These are phyloP conservation scores for Podospora sp. DNA, from an alignment of 495 filamentous ascomycete genomes.

Conservation along the genomic window DNA sequence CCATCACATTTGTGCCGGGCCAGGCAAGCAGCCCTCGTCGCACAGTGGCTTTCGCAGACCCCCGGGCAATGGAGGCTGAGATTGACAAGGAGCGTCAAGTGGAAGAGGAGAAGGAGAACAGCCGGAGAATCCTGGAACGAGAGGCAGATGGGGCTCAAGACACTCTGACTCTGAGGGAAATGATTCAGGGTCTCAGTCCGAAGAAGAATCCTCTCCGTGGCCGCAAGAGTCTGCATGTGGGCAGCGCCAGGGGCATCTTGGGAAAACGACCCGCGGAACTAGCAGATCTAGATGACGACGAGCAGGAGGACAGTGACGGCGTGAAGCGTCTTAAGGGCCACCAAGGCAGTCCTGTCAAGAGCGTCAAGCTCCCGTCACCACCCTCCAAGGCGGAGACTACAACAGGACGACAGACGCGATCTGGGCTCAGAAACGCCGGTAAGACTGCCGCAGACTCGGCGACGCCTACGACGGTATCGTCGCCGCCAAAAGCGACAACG, in stretches of 20 bases:
- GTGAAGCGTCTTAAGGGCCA: conserved; percentile 71
- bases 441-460: conserved; percentile 16
- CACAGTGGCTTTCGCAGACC: conserved; percentile 67
- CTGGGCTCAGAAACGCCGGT: conserved; percentile 46
- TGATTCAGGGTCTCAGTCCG: conserved; percentile 76
- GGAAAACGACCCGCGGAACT: conserved; percentile 76
- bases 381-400: conserved; percentile 65
- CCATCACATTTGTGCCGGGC: conserved; percentile 61
- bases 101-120: conserved; percentile 65
- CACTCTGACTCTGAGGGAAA: conserved; percentile 68
- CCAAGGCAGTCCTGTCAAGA: conserved; percentile 77
- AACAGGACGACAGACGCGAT: conserved; percentile 58
- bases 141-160: conserved; percentile 50
- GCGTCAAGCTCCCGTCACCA: conserved; percentile 66
- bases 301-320: conserved; percentile 62
- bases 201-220: conserved; percentile 69
- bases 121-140: conserved; percentile 54
- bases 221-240: conserved; percentile 76
- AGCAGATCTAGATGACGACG: conserved; percentile 71
- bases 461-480: conserved; percentile 48
- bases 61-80: conserved; percentile 66
- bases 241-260: conserved; percentile 71
- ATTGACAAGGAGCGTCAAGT: conserved; percentile 67
- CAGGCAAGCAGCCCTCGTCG: conserved; percentile 34
- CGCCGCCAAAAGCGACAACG: conserved; percentile 55